Conservation (phyloP, 169 alveolate species). For the Plasmodium cynomolgi region DNA sequence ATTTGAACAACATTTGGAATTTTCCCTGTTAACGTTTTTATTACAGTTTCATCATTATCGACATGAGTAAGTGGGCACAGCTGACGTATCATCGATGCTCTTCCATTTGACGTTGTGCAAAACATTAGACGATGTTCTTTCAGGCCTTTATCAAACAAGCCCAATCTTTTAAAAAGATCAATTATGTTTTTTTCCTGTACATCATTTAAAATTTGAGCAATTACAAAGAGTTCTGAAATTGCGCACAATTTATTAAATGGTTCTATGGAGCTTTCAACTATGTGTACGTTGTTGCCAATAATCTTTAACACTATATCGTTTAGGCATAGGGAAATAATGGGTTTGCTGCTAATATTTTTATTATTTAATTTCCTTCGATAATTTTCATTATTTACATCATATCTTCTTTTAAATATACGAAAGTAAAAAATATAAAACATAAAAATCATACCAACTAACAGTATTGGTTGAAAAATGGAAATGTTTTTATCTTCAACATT, state of each 20-base stretch:
- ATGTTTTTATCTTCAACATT: constrained; percentile 51
- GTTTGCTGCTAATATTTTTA: constrained; percentile 24
- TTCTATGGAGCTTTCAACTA: constrained; percentile 53
- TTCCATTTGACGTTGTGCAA: constrained; percentile 80
- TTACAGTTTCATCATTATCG: constrained; percentile 77
- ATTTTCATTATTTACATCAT: constrained; percentile 31
- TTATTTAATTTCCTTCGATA: constrained; percentile 44
- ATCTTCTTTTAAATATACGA: constrained; percentile 60
- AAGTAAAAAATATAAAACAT: constrained; percentile 57
- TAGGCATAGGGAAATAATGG: constrained; percentile 53
- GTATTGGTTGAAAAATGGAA: constrained; percentile 55
- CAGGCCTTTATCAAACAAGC: constrained; percentile 53
- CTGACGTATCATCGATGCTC: constrained; percentile 86
- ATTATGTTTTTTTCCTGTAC: constrained; percentile 52
- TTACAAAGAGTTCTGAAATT: constrained; percentile 60
- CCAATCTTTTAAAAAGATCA: constrained; percentile 35
- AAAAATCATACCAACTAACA: constrained; percentile 56
- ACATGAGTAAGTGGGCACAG: constrained; percentile 83
- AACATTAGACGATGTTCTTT: constrained; percentile 81
- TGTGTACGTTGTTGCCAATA: constrained; percentile 34
- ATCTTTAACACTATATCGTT: constrained; percentile 53
- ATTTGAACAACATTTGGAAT: constrained; percentile 77
- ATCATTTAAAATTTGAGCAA: constrained; percentile 69
- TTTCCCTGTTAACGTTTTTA: constrained; percentile 75
- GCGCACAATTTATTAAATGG: constrained; percentile 36